A percentile compares a stretch with the other conserved stretches of the same genome.
These are phyloP conservation scores for Trichoderma asperelloides DNA, from an alignment of 495 filamentous ascomycete genomes.

Conservation along the genomic window DNA sequence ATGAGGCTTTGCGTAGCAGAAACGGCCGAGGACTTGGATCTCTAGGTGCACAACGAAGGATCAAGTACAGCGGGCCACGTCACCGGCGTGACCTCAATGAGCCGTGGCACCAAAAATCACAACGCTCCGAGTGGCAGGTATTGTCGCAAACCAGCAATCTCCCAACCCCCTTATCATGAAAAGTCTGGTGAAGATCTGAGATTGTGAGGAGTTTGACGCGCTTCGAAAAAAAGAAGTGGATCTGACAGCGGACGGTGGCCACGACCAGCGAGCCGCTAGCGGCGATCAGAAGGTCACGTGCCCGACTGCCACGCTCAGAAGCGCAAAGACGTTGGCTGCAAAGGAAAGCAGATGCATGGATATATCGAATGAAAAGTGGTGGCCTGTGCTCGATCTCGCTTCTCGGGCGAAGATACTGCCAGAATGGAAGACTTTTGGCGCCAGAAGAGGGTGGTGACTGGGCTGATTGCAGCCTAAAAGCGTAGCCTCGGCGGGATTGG, in stretches of 20 bases:
- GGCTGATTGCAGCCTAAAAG: not conserved
- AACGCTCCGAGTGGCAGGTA: not conserved
- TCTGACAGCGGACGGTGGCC: not conserved
- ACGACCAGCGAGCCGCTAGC: slow-evolving; percentile 2
- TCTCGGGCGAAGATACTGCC: no score
- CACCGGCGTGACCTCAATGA: slow-evolving; percentile 7
- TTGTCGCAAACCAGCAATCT: not conserved
- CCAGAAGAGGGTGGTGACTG: not conserved
- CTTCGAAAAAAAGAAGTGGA: slow-evolving; percentile 11
- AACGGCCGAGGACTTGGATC: not conserved
- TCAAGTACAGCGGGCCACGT: not conserved
- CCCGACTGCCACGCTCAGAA: not conserved
- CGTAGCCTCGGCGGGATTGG: not conserved
- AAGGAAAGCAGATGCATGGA: not conserved
- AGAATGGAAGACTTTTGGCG: no score
- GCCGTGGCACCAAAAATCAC: not conserved
- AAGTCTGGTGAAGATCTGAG: not conserved
- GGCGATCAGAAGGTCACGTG: not conserved
- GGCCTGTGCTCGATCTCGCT: no score
- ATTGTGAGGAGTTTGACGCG: slow-evolving; percentile 9
- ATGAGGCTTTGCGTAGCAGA: not conserved
- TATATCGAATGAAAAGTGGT: not conserved
- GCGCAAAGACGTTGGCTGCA: not conserved
- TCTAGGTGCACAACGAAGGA: not conserved
- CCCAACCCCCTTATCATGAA: not conserved